Percentiles rank a stretch among this genome's conserved stretches.
These are phyloP conservation scores for Eucalyptus grandis DNA, from an alignment of 345 rosid species.

Conservation along the genomic window DNA sequence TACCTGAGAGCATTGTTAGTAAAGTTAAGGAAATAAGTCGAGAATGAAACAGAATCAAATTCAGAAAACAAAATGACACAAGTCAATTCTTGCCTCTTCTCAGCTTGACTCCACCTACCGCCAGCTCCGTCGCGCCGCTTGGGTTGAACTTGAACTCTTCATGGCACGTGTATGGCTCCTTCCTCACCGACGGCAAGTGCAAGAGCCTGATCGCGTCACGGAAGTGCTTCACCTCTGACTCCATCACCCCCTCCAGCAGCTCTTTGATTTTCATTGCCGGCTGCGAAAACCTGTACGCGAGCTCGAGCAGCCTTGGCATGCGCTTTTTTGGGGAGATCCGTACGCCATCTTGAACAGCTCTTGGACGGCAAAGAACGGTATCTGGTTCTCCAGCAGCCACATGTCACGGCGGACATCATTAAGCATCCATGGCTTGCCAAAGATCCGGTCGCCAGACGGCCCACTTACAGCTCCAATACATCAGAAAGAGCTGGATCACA, in stretches of 20 bases:
- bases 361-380: constrained; percentile 5
- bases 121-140: background rate
- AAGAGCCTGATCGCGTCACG: background rate
- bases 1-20: background rate
- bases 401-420: background rate
- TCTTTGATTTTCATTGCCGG: background rate
- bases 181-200: background rate
- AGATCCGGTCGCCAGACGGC: background rate
- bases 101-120: background rate
- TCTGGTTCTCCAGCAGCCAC: constrained; percentile 11
- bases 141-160: background rate
- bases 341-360: background rate
- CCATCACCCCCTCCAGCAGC: background rate
- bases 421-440: background rate
- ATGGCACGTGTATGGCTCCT: background rate
- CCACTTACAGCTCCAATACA: background rate
- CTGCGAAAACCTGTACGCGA: background rate
- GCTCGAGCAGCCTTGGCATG: background rate
- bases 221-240: background rate
- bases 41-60: background rate
- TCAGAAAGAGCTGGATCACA: background rate
- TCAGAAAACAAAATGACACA: background rate
- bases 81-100: background rate
- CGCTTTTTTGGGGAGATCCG: background rate
- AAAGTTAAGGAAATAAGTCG: background rate